Evolutionary conservation across 192 early-diverging fungal genomes (phyloP).

Genomic region (Ramicandelaber brevisporus): DNA sequence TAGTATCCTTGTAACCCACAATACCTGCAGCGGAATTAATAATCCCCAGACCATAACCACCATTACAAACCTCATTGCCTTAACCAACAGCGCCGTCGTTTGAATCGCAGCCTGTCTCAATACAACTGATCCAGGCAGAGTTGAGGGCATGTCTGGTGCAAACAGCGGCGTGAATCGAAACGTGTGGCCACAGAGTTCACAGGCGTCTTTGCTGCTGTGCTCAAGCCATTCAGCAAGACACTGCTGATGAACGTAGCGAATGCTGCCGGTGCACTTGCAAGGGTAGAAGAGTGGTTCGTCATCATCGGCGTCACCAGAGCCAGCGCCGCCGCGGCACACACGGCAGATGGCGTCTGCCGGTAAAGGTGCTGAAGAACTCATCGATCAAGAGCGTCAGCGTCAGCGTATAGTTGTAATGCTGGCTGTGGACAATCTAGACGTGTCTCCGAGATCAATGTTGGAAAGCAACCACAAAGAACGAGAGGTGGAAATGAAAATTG

Average conservation of each 20-base stretch:
- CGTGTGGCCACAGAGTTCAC: conserved; percentile 74
- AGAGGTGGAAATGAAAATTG: too few relatives aligned
- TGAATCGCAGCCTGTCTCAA: conserved; percentile 20
- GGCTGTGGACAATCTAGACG: too few relatives aligned
- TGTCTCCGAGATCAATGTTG: too few relatives aligned
- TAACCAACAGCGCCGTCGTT: conserved; percentile 12
- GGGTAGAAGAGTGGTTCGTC: conserved; percentile 77
- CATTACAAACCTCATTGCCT: conserved; percentile 23
- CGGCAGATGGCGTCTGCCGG: conserved; percentile 70
- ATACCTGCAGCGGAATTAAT: conserved; percentile 49
- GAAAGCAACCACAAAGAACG: too few relatives aligned
- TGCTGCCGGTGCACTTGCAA: conserved; percentile 89
- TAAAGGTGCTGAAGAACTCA: too few relatives aligned
- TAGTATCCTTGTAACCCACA: conserved; percentile 66
- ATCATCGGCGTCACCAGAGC: conserved; percentile 31
- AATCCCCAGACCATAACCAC: conserved; percentile 55
- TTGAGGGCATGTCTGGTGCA: conserved; percentile 39
- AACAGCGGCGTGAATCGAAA: conserved; percentile 69
- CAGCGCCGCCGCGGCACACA: conserved; percentile 58
- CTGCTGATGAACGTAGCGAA: conserved; percentile 82
- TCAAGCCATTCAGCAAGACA: conserved; percentile 69
- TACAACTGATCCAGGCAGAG: conserved; percentile 31
- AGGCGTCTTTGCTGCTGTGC: conserved; percentile 59
- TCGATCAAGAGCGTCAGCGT: too few relatives aligned
- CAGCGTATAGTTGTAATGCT: too few relatives aligned